phyloP scores from a whole-genome alignment of 371 early-diverging fungal genomes.

The Lichtheimia ornata region DNA sequence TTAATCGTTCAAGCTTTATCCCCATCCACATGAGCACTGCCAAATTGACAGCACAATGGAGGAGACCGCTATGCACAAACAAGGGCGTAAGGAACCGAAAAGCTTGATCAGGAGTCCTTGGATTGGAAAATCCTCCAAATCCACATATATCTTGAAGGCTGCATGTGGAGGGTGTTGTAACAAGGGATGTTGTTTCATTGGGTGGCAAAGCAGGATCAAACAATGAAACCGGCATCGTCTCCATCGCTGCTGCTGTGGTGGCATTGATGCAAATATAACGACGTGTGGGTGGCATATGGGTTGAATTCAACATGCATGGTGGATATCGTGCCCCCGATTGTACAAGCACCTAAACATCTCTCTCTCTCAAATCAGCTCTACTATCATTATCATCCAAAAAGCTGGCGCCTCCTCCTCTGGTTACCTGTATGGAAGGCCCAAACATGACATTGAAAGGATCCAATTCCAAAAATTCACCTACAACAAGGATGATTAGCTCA shows the following conservation, averaged over 20 bases:
- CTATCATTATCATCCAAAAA: not conserved
- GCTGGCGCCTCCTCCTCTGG: not conserved
- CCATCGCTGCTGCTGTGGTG: conserved; percentile 7
- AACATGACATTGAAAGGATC: conserved; percentile 28
- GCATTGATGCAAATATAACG: conserved; percentile 32
- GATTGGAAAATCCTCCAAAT: conserved; percentile 34
- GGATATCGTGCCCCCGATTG: conserved; percentile 50
- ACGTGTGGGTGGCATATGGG: conserved; percentile 23
- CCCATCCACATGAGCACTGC: conserved; percentile 60
- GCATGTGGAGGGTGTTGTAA: conserved; percentile 18
- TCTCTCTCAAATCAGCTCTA: not conserved
- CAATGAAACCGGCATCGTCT: conserved; percentile 5
- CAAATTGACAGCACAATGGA: conserved; percentile 72
- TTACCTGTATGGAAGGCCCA: conserved; percentile 28
- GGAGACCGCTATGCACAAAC: conserved; percentile 75
- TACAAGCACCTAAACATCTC: conserved; percentile 39
- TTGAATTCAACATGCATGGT: conserved; percentile 53
- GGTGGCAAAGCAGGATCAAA: conserved; percentile 10
- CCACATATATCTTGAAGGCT: conserved; percentile 51
- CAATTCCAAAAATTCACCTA: conserved; percentile 26
- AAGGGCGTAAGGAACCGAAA: conserved; percentile 74
- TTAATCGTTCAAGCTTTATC: conserved; percentile 64
- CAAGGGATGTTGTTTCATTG: too few relatives aligned
- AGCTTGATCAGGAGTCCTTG: conserved; percentile 61
- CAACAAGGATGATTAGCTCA: too few relatives aligned